These are phyloP conservation scores for Annulohypoxylon maeteangense DNA, from an alignment of 495 filamentous ascomycete species.

Conservation along the genomic window DNA sequence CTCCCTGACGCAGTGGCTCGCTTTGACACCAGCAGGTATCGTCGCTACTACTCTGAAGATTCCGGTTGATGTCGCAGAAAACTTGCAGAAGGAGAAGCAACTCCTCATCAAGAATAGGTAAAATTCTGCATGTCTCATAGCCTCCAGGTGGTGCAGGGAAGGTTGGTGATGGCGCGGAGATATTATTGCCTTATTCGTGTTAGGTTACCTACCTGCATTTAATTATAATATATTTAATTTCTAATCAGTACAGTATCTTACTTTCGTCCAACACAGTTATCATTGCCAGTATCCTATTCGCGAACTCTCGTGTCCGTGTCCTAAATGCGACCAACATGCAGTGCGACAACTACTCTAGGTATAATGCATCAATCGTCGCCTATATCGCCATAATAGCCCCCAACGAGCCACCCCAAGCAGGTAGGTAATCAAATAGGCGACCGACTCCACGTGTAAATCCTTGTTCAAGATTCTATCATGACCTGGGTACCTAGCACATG, in stretches of 20 bases:
- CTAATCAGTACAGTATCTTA: neutral
- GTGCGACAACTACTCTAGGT: neutral
- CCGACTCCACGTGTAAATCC: neutral
- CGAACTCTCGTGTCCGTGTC: neutral
- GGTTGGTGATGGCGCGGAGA: neutral
- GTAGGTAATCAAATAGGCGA: neutral
- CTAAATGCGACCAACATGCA: neutral
- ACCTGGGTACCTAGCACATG: neutral
- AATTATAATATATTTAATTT: neutral
- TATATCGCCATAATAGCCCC: neutral
- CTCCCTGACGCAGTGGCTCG: conserved; percentile 71
- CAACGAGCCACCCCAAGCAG: neutral
- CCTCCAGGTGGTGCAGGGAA: neutral
- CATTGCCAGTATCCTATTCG: neutral
- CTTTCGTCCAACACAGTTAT: neutral
- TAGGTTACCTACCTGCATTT: neutral
- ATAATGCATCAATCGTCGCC: neutral
- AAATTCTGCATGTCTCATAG: neutral
- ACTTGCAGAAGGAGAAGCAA: conserved; percentile 73
- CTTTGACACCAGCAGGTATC: conserved; percentile 68
- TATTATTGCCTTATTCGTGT: neutral
- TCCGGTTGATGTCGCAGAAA: conserved; percentile 63
- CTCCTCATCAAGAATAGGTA: conserved; percentile 54
- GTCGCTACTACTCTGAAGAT: conserved; percentile 69
- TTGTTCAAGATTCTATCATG: neutral